Percentiles rank a stretch among this genome's conserved stretches.
Conservation (phyloP, 192 early-diverging fungal species). For the Hyaloraphidium curvatum region DNA sequence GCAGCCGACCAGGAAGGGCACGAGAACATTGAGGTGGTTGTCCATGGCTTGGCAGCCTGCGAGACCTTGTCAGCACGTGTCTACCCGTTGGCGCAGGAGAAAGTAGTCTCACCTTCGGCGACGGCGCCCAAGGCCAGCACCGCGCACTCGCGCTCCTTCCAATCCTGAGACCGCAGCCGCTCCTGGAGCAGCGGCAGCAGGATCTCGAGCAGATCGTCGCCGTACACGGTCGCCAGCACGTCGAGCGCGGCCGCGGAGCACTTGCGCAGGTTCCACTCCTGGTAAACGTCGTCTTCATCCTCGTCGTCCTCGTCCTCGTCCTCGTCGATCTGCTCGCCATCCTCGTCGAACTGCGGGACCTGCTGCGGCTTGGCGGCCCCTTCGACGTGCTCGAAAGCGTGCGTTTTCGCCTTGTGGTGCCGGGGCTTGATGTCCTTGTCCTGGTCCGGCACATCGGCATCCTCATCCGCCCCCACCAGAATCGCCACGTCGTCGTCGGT, state of each 20-base stretch:
- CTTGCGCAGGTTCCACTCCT: constrained; percentile 96
- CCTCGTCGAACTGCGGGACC: constrained; percentile 10
- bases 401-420: constrained; percentile 65
- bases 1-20: constrained; percentile 67
- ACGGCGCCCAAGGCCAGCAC: constrained; percentile 95
- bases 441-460: constrained; percentile 68
- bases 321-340: constrained; percentile 54
- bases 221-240: constrained; percentile 75
- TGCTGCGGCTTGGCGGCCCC: constrained; percentile 15
- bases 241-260: constrained; percentile 94
- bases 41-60: constrained; percentile 41
- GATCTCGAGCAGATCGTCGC: constrained; percentile 58
- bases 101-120: constrained; percentile 56
- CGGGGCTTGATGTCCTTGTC: constrained; percentile 89
- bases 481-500: constrained; percentile 67
- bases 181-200: constrained; percentile 72
- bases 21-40: constrained; percentile 64
- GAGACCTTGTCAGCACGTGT: constrained; percentile 1
- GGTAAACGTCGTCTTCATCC: constrained; percentile 68
- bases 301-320: constrained; percentile 69
- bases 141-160: constrained; percentile 83
- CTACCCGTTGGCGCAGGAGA: not conserved
- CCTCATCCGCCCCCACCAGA: constrained; percentile 51
- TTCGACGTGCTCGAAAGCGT: constrained; percentile 36
- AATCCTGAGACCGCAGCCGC: constrained; percentile 63